These are phyloP conservation scores for Talaromyces sp. DNA, from an alignment of 2,329 filamentous ascomycete species.

Conservation along the genomic window DNA sequence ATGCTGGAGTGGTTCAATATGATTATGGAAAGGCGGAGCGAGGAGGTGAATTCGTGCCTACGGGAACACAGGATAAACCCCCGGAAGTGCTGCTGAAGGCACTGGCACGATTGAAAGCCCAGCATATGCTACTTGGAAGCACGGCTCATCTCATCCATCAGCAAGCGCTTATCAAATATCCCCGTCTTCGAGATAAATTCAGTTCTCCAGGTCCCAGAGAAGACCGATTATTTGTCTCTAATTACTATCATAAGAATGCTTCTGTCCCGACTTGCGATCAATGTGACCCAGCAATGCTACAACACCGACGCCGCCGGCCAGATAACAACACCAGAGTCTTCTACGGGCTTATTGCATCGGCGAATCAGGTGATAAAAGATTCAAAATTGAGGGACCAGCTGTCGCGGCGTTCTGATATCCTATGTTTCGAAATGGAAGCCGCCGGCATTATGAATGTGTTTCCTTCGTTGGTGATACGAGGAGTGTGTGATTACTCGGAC, in stretches of 20 bases:
- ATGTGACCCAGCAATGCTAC: not conserved
- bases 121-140: not conserved
- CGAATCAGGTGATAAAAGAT: not conserved
- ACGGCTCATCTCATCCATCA: not conserved
- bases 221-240: not conserved
- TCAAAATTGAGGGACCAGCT: not conserved
- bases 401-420: not conserved
- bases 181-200: not conserved
- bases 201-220: not conserved
- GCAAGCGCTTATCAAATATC: not conserved
- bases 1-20: not conserved
- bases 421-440: slow-evolving; percentile 5
- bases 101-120: not conserved
- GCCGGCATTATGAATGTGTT: slow-evolving; percentile 22
- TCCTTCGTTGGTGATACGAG: slow-evolving; percentile 41
- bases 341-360: not conserved
- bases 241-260: not conserved
- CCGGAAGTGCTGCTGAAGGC: not conserved
- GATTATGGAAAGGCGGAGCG: not conserved
- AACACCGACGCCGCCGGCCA: not conserved
- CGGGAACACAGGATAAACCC: not conserved
- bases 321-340: not conserved
- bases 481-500: slow-evolving; percentile 42
- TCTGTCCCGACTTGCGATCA: not conserved
- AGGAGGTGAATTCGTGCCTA: not conserved